Percentiles rank a stretch among this genome's conserved stretches.
These are phyloP conservation scores for Boletus sp. DNA, from an alignment of 768 basidiomycete species.

Conservation along the genomic window DNA sequence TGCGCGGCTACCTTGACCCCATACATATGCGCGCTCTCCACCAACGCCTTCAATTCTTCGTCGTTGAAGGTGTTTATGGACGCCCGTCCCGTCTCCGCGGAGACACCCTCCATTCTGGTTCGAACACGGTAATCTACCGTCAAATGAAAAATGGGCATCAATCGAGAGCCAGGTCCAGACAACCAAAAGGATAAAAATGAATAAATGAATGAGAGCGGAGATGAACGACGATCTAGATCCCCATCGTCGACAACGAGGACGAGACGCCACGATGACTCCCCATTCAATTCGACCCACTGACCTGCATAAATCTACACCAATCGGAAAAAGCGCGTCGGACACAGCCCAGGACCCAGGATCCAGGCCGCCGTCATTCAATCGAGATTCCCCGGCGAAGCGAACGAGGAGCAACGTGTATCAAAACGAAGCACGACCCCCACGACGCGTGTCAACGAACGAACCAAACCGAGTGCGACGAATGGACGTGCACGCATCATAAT, in stretches of 20 bases:
- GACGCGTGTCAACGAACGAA: constrained; percentile 1
- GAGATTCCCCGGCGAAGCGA: background rate
- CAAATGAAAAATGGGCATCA: background rate
- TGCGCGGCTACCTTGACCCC: constrained; percentile 63
- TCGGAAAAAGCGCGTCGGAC: background rate
- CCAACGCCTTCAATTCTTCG: constrained; percentile 47
- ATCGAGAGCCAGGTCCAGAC: background rate
- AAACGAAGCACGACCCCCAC: constrained; percentile 5
- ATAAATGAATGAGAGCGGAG: constrained; percentile 6
- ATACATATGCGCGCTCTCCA: constrained; percentile 48
- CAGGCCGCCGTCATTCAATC: background rate
- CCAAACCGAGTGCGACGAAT: background rate
- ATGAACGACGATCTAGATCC: constrained; percentile 10
- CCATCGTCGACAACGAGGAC: constrained; percentile 6
- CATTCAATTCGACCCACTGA: constrained; percentile 22
- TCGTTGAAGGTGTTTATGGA: constrained; percentile 45
- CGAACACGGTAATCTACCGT: constrained; percentile 52
- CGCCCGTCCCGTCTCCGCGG: constrained; percentile 32
- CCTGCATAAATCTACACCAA: constrained; percentile 50
- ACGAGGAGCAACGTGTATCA: constrained; percentile 14
- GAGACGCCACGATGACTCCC: background rate
- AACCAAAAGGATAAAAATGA: background rate
- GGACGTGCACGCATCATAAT: too few species aligned
- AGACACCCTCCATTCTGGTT: constrained; percentile 43
- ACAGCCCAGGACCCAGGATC: background rate